These are phyloP conservation scores for Benincasa hispida DNA, from an alignment of 306 rosid species.

Conservation along the genomic window DNA sequence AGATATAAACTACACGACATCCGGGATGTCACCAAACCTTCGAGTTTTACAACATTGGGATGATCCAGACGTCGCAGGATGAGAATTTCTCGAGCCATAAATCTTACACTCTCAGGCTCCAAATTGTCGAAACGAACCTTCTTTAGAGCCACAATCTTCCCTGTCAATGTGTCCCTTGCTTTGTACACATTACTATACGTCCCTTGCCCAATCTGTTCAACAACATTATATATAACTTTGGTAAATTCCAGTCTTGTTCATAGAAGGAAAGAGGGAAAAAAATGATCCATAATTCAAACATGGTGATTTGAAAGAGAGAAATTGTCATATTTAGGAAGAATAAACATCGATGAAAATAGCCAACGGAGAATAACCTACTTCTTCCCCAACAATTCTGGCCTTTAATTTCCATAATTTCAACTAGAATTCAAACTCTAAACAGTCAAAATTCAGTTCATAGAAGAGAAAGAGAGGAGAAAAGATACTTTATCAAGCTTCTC, in stretches of 20 bases:
- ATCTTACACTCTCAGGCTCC: slow-evolving; percentile 89
- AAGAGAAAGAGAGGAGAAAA: neutral
- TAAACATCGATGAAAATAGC: neutral
- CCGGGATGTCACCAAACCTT: slow-evolving; percentile 84
- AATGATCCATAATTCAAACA: neutral
- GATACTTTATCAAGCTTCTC: slow-evolving; percentile 88
- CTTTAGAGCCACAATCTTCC: slow-evolving; percentile 72
- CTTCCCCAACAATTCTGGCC: neutral
- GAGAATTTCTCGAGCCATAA: slow-evolving; percentile 88
- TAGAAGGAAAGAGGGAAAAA: neutral
- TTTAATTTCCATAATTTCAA: neutral
- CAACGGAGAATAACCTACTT: neutral
- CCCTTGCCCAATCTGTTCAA: slow-evolving; percentile 81
- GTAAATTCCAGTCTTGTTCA: neutral
- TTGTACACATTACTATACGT: slow-evolving; percentile 90
- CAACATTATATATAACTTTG: slow-evolving; percentile 4
- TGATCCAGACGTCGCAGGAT: slow-evolving; percentile 76
- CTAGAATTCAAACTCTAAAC: neutral
- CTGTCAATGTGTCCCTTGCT: slow-evolving; percentile 71
- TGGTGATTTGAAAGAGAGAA: neutral
- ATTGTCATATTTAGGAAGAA: neutral
- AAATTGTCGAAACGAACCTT: slow-evolving; percentile 87
- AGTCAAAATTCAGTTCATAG: neutral
- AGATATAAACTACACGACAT: slow-evolving; percentile 89
- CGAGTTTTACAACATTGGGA: slow-evolving; percentile 76